Evolutionary conservation across 345 rosid genomes (phyloP).

Genomic region (Carallia brachiata): DNA sequence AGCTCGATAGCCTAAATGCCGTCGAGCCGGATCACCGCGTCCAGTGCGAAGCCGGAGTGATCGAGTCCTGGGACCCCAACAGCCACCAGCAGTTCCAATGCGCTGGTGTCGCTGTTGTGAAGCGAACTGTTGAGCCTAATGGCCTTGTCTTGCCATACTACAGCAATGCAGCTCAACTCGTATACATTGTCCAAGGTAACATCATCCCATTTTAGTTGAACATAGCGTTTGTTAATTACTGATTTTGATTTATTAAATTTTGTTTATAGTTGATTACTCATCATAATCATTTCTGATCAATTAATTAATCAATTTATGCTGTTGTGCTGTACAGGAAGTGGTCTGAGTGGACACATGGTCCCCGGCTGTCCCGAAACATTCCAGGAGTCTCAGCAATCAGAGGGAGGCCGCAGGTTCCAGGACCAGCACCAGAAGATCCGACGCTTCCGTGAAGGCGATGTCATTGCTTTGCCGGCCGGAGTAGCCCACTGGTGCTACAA

Average conservation of each 20-base stretch:
- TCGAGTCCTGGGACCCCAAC: slow-evolving; percentile 57
- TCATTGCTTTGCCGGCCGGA: slow-evolving; percentile 51
- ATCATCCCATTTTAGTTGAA: not conserved
- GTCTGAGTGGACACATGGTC: slow-evolving; percentile 39
- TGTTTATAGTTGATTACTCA: not conserved
- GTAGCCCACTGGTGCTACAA: slow-evolving; percentile 57
- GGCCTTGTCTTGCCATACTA: slow-evolving; percentile 62
- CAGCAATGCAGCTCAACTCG: slow-evolving; percentile 39
- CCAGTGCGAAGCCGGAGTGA: slow-evolving; percentile 51
- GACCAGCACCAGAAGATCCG: slow-evolving; percentile 66
- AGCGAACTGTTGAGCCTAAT: slow-evolving; percentile 39
- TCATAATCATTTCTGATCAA: not conserved
- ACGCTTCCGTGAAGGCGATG: slow-evolving; percentile 46
- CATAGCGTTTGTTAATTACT: not conserved
- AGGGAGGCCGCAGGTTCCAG: slow-evolving; percentile 22
- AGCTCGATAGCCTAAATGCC: slow-evolving; percentile 46
- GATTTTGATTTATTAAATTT: not conserved
- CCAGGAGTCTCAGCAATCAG: slow-evolving; percentile 46
- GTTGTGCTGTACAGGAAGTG: slow-evolving; percentile 35
- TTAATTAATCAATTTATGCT: not conserved
- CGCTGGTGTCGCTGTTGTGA: slow-evolving; percentile 48
- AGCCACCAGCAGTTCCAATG: slow-evolving; percentile 57
- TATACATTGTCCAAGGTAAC: slow-evolving; percentile 53
- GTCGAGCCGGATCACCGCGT: slow-evolving; percentile 46
- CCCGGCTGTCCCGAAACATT: slow-evolving; percentile 75